These are phyloP conservation scores for Globisporangium lucens DNA, from an alignment of 352 stramenopile genomes.

Conservation along the genomic window DNA sequence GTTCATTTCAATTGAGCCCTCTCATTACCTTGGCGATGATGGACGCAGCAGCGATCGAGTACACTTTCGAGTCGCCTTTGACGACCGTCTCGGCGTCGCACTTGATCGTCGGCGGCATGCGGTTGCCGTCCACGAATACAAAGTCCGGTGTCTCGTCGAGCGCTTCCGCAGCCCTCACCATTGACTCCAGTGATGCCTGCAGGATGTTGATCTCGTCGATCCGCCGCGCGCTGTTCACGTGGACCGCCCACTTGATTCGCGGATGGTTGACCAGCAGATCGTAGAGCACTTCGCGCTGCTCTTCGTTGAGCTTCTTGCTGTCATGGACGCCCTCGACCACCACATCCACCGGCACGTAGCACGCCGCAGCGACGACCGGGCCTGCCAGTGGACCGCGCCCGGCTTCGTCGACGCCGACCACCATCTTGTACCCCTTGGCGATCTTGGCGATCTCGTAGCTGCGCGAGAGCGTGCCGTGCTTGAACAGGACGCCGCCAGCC, in stretches of 20 bases:
- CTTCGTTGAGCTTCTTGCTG: conserved; percentile 95
- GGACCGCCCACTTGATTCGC: conserved; percentile 86
- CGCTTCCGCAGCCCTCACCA: conserved; percentile 87
- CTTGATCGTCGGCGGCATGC: conserved; percentile 87
- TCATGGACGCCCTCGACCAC: conserved; percentile 88
- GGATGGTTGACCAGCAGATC: conserved; percentile 78
- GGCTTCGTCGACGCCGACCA: conserved; percentile 96
- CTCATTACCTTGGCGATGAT: conserved; percentile 93
- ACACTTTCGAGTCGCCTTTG: conserved; percentile 96
- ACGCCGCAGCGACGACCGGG: conserved; percentile 79
- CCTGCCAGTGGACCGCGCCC: conserved; percentile 94
- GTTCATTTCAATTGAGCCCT: background rate
- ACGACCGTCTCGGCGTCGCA: conserved; percentile 89
- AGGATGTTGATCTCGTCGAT: conserved; percentile 99
- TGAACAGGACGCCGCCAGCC: conserved; percentile 24
- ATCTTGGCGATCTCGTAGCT: conserved; percentile 50
- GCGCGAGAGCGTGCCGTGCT: conserved; percentile 53
- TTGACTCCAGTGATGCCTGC: conserved; percentile 95
- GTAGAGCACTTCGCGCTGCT: conserved; percentile 91
- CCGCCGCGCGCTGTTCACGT: conserved; percentile 61
- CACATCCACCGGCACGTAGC: conserved; percentile 75
- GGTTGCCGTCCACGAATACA: conserved; percentile 96
- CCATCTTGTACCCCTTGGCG: conserved; percentile 50
- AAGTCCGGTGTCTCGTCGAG: conserved; percentile 65
- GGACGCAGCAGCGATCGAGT: conserved; percentile 95